Percentiles rank a stretch among this genome's conserved stretches.
These are phyloP conservation scores for Fusarium verticillioides DNA, from an alignment of 2,329 filamentous ascomycete genomes.

Conservation along the genomic window DNA sequence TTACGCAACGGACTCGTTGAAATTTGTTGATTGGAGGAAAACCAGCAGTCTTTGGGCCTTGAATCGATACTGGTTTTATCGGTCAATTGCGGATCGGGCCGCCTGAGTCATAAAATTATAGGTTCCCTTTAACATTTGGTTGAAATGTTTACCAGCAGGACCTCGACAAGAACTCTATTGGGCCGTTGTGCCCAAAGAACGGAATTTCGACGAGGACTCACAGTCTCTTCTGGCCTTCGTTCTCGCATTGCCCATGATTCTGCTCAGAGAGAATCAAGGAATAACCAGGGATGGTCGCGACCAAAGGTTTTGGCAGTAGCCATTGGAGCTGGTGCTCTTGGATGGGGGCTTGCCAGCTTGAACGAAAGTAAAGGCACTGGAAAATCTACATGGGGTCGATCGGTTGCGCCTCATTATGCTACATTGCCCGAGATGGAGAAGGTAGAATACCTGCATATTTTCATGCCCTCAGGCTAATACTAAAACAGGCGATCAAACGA, in stretches of 20 bases:
- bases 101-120: not conserved
- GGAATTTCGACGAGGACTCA: constrained; percentile 25
- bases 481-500: constrained; percentile 62
- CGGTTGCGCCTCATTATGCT: constrained; percentile 51
- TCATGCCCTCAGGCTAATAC: constrained; percentile 9
- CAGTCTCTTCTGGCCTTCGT: constrained; percentile 13
- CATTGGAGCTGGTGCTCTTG: constrained; percentile 52
- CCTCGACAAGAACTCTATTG: constrained; percentile 30
- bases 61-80: not conserved
- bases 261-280: constrained; percentile 3
- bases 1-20: not conserved
- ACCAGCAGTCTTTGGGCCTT: constrained; percentile 5
- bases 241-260: constrained; percentile 10
- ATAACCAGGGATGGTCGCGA: constrained; percentile 43
- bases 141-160: constrained; percentile 32
- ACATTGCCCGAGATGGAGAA: constrained; percentile 56
- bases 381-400: constrained; percentile 26
- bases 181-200: constrained; percentile 25
- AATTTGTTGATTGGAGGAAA: not conserved
- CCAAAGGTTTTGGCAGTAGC: constrained; percentile 53
- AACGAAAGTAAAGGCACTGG: constrained; percentile 18
- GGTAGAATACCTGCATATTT: constrained; percentile 44
- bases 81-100: constrained; percentile 5
- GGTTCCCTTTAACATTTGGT: not conserved
- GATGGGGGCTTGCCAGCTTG: constrained; percentile 55